phyloP scores from a whole-genome alignment of 2,329 filamentous ascomycete genomes.

The Parastagonospora avenae region DNA sequence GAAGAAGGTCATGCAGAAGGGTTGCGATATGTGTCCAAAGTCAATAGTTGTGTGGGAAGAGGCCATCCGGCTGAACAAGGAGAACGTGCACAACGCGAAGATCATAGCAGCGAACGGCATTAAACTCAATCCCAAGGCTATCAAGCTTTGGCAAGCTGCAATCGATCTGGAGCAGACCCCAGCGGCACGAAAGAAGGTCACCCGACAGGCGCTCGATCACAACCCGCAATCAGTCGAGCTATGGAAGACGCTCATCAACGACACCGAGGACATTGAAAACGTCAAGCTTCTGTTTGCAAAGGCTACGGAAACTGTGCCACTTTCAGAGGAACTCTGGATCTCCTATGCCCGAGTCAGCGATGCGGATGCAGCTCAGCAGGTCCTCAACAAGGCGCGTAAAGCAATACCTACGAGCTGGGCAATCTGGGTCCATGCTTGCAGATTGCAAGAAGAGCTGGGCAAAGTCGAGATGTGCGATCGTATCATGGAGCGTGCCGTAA shows the following conservation, averaged over 20 bases:
- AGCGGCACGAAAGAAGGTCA: constrained; percentile 87
- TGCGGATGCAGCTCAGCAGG: constrained; percentile 89
- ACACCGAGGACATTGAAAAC: constrained; percentile 88
- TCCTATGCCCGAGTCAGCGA: constrained; percentile 88
- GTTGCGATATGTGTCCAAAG: constrained; percentile 88
- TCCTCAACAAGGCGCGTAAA: constrained; percentile 93
- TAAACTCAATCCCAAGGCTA: constrained; percentile 85
- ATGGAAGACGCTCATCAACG: constrained; percentile 97
- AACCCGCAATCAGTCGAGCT: constrained; percentile 92
- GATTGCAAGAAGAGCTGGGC: constrained; percentile 88
- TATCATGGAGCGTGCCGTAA: constrained; percentile 93
- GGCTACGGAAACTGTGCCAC: constrained; percentile 91
- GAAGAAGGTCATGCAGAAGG: constrained; percentile 83
- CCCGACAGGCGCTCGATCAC: constrained; percentile 88
- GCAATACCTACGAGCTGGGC: constrained; percentile 91
- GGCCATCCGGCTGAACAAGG: constrained; percentile 81
- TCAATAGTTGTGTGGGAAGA: constrained; percentile 96
- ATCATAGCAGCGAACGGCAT: constrained; percentile 94
- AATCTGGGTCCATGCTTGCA: constrained; percentile 94
- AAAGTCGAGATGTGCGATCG: constrained; percentile 75
- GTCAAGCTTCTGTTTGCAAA: constrained; percentile 89
- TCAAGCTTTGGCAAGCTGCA: constrained; percentile 90
- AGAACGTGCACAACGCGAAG: constrained; percentile 87
- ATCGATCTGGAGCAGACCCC: constrained; percentile 87
- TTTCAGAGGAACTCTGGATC: constrained; percentile 94